These are phyloP conservation scores for Aspergillus heteromorphus DNA, from an alignment of 495 filamentous ascomycete species.

Conservation along the genomic window DNA sequence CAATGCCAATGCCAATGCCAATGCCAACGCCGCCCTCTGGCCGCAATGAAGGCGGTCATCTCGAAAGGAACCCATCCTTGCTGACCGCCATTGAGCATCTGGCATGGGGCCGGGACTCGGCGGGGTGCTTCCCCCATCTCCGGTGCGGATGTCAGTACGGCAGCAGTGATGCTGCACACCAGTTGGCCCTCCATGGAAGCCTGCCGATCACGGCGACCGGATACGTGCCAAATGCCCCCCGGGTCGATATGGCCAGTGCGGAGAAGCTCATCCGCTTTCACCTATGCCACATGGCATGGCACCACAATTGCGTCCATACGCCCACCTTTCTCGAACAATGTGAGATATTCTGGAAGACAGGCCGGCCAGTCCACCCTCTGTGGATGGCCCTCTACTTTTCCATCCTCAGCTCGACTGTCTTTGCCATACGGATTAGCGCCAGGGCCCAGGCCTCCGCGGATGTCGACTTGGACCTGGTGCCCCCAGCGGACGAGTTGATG, in stretches of 20 bases:
- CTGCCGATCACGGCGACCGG: conserved; percentile 1
- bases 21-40: neutral
- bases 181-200: conserved; percentile 8
- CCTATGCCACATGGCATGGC: conserved; percentile 24
- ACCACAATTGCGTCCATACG: conserved; percentile 26
- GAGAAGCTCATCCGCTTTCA: conserved; percentile 27
- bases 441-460: conserved; percentile 16
- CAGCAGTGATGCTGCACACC: conserved; percentile 14
- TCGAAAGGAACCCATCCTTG: conserved; percentile 20
- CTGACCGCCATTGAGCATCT: conserved; percentile 31
- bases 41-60: conserved; percentile 5
- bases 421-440: conserved; percentile 24
- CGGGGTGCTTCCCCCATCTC: conserved; percentile 27
- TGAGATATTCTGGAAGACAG: conserved; percentile 24
- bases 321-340: conserved; percentile 29
- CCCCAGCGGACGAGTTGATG: conserved; percentile 21
- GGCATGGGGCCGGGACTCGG: conserved; percentile 29
- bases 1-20: too few species aligned
- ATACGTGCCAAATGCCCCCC: neutral
- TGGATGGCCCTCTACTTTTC: conserved; percentile 29
- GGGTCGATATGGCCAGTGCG: conserved; percentile 8
- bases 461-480: conserved; percentile 19
- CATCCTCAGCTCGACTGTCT: conserved; percentile 24
- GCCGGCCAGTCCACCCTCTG: conserved; percentile 24
- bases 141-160: conserved; percentile 26